Base-by-base conservation (phyloP, 2,329 filamentous ascomycete species). In the Fusarium annulatum region DNA sequence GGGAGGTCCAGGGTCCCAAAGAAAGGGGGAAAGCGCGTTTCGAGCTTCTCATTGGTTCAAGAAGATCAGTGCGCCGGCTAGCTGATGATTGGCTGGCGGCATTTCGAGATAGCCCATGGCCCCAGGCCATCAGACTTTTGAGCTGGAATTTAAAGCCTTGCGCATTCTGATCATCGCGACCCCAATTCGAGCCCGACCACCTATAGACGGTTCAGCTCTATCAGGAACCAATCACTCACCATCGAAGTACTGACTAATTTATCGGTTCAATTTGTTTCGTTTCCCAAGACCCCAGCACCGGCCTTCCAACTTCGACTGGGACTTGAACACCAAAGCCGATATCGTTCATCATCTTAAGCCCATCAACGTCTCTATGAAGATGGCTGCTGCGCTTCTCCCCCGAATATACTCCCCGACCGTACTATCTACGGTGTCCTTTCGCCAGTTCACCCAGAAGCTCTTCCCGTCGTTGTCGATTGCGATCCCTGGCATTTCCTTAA, bases 401-500 rank as follows among this genome's bases (percentile, higher is more conserved):
- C 85, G 87, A 69, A 81, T 90, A 52, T 84, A 86, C 52, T 80
- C 85, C 51, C 78, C 84, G 65, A 81, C 81, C 52, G 79, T 84
- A 59, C 80, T 84, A 67, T 80, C 82, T 30, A 80, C 85, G 34
- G 82, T 87, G 51, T 86, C 84, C 61, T 84, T 84, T 51, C 82
- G 85, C 61, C 85, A 86, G 70, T 80, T 86, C 63, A 82, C 85
- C 41, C 78, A 84, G 71, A 83, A 86, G 58, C 82, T 88, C 76
- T 82, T 91, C 67, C 86, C 86, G 65, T 87, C 86, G 73, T 81
- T 90, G 38, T 84, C 88, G 21, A 84, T 92, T 68, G 85, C 90
- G 11, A 82, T 92, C 43, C 90, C 93, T 30, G 85, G 88, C 43
- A 85, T 94, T 73, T 87, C 90, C 75, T 80, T 87, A 64, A 84